phyloP scores from a whole-genome alignment of 306 rosid species.

The Aeschynomene evenia region DNA sequence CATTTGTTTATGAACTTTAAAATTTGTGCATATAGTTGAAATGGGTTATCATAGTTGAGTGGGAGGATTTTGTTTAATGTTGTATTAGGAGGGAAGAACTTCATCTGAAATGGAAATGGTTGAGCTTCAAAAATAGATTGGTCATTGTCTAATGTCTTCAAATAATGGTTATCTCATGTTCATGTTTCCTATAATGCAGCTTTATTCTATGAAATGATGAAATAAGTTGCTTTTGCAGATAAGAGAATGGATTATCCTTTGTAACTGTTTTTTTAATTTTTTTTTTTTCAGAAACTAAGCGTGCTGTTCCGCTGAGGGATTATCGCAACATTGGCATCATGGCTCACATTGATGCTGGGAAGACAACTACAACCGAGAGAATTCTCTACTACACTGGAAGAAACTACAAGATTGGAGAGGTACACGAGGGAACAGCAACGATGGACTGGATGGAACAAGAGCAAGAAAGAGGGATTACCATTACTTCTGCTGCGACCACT shows the following conservation, averaged over 20 bases:
- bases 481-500: conserved; percentile 98
- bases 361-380: conserved; percentile 91
- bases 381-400: conserved; percentile 88
- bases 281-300: conserved; percentile 50
- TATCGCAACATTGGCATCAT: conserved; percentile 95
- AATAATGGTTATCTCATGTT: conserved; percentile 7
- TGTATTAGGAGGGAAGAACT: conserved; percentile 2
- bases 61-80: neutral
- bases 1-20: neutral
- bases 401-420: conserved; percentile 97
- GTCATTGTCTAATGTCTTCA: neutral
- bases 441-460: conserved; percentile 99
- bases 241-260: conserved; percentile 20
- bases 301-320: conserved; percentile 63
- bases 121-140: neutral
- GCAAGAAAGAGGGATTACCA: conserved; percentile 97
- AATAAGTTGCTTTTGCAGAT: neutral
- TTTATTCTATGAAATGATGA: neutral
- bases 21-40: neutral
- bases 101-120: neutral
- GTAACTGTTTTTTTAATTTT: too few relatives aligned
- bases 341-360: conserved; percentile 99
- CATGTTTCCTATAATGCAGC: neutral
- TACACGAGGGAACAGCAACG: conserved; percentile 94
- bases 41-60: neutral